phyloP scores from a whole-genome alignment of 2,329 filamentous ascomycete genomes.

The Aureobasidium pullulans region DNA sequence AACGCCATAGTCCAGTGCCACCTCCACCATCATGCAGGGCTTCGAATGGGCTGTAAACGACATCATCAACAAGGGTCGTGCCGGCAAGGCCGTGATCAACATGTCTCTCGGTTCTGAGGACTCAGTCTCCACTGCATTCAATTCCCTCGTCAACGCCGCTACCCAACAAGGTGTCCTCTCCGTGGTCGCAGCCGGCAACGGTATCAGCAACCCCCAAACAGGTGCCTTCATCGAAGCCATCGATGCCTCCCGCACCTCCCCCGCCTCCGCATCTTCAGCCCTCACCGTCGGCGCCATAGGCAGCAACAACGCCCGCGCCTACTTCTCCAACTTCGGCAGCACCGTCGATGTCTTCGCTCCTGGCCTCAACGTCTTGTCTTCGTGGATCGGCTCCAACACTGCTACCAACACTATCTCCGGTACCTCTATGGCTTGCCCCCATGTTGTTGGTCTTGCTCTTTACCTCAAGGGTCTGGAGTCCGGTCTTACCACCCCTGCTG shows the following conservation, averaged over 20 bases:
- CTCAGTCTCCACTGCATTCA: conserved; percentile 38
- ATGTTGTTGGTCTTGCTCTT: conserved; percentile 59
- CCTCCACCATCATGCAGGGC: conserved; percentile 50
- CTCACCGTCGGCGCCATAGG: conserved; percentile 31
- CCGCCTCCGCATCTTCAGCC: conserved; percentile 29
- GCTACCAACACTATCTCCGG: conserved; percentile 45
- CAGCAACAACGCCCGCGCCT: conserved; percentile 25
- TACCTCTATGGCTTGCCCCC: conserved; percentile 60
- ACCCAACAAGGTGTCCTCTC: conserved; percentile 43
- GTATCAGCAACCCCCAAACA: conserved; percentile 24
- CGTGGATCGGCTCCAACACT: conserved; percentile 40
- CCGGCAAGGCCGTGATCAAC: conserved; percentile 43
- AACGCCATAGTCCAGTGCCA: conserved; percentile 31
- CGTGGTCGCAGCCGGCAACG: conserved; percentile 51
- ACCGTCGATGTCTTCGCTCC: conserved; percentile 33
- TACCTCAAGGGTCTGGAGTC: conserved; percentile 36
- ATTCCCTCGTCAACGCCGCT: conserved; percentile 43
- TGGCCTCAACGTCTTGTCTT: conserved; percentile 33
- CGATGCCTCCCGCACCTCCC: conserved; percentile 20
- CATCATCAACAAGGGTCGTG: conserved; percentile 16
- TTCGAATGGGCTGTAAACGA: conserved; percentile 46
- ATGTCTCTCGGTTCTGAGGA: conserved; percentile 47
- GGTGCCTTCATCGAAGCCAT: conserved; percentile 6
- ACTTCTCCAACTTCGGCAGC: conserved; percentile 34
- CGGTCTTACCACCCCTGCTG: neutral